Evolutionary conservation across 2,329 filamentous ascomycete genomes (phyloP), one percentile per base, ranked within the genome.

Genomic region (Gremmenia infestans): DNA sequence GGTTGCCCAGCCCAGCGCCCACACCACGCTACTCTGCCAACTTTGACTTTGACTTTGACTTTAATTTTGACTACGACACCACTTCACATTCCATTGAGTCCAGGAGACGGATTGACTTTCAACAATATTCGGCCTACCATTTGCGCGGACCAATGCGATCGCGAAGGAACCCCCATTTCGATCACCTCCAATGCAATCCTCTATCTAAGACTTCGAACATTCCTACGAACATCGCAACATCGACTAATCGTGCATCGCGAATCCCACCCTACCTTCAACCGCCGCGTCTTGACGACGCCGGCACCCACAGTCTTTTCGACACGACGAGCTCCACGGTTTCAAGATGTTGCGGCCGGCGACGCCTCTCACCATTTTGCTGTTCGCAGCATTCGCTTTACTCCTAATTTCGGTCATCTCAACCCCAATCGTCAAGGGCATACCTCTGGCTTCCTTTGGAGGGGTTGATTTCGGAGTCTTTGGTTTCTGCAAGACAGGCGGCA

Each of bases 391-490:
- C 73, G 87, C 80, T 60, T 78, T 97, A 60, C 80, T 97, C 52
- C 78, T 97, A 48, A 79, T 99, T 40, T 89, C 91, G 48, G 89
- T 92, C 40, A 76, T 99, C n/a, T 96, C 93, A 1, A 92, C 91
- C 0, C 94, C 94, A 17, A 85, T 99, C 64, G 87, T 97, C 70
- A 85, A 88, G 68, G 81, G 79, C 25, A 95, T 99, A 48, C 90
- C 91, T 9, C 79, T 99, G 43, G 92, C 89, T 39, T 85, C 83
- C 52, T 93, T 86, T 69, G 75, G 86, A 43, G 85, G 87, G 65
- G 83, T 89, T 64, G 86, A 85, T 63, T 97, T 95, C 77, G 94
- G 94, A 49, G 92, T 97, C 49, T 93, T 97, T 76, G 94, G 94
- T 25, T 96, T 84, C 67, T 99, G 94, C 73, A 79, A 19, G 17